Percentiles rank a stretch among this genome's conserved stretches.
Evolutionary conservation across 768 basidiomycete genomes (phyloP).

Genomic region (Mycena metata): DNA sequence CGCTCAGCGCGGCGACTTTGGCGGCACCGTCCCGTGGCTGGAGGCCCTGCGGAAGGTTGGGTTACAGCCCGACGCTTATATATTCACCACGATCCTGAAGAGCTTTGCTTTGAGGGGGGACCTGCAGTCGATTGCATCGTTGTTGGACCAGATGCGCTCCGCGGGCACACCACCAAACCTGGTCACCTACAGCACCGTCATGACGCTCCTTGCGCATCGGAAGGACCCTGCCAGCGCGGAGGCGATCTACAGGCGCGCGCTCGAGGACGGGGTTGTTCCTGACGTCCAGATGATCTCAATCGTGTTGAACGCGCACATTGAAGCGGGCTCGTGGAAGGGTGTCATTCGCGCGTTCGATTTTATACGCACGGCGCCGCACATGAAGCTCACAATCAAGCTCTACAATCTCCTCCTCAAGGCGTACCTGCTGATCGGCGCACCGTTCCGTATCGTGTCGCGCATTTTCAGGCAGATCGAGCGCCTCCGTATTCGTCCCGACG

Average conservation of each 20-base stretch:
- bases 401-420: conserved; percentile 89
- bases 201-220: conserved; percentile 73
- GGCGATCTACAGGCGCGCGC: conserved; percentile 72
- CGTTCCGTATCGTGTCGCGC: conserved; percentile 71
- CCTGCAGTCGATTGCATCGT: conserved; percentile 59
- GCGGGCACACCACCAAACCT: conserved; percentile 61
- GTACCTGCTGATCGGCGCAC: conserved; percentile 84
- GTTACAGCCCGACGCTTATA: conserved; percentile 64
- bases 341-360: conserved; percentile 80
- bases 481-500: conserved; percentile 68
- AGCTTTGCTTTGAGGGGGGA: conserved; percentile 69
- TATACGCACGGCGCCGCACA: conserved; percentile 55
- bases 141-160: conserved; percentile 74
- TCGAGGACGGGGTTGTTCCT: conserved; percentile 72
- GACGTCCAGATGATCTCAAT: conserved; percentile 76
- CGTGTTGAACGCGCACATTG: conserved; percentile 87
- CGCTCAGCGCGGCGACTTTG: conserved; percentile 59
- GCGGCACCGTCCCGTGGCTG: conserved; percentile 69
- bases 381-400: conserved; percentile 67
- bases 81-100: conserved; percentile 74
- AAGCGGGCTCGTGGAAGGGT: conserved; percentile 83
- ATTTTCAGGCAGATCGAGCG: conserved; percentile 71
- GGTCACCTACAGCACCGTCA: conserved; percentile 74
- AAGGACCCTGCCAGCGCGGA: conserved; percentile 77
- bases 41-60: conserved; percentile 62